Evolutionary conservation across 768 basidiomycete genomes (phyloP), one percentile per base, ranked within the genome.

Genomic region (Pleurotus platypus): DNA sequence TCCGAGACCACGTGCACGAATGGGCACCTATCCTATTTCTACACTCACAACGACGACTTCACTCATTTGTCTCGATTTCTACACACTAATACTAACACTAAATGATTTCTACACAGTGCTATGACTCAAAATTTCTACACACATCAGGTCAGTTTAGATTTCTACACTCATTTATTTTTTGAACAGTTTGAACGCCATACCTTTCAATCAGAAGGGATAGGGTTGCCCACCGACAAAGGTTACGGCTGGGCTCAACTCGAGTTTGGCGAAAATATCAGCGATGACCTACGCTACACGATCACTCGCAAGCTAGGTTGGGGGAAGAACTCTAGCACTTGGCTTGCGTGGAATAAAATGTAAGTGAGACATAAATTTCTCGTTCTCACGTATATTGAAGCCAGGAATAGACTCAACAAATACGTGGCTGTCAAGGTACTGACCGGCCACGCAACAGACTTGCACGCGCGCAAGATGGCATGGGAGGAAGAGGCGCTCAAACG

Each of bases 281-380:
- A 59, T 20, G 62, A 65, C 54, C 54, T 64, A 12, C 62, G 63
- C 15, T 74, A 66, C 58, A 61, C 46, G 12, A 55, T 70, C 51
- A 38, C 60, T 5, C 58, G 64, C 12, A 72, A 72, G 57, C 66
- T 73, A 6, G 70, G 69, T 13, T 72, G 67, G 67, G 71, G 71
- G n/a, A n/a, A n/a, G n/a, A n/a, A n/a, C n/a, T n/a, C n/a, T n/a
- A n/a, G n/a, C n/a, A n/a, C n/a, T n/a, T 73, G 70, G 69, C 60
- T 71, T 30, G 68, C 67, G n/a, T 60, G 50, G 22, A 30, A 30
- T 9, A 9, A 30, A 30, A 30, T 30, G 27, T 30, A 6, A 30
- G 27, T 9, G 7, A 30, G 27, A 8, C 9, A 30, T 30, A 30
- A 7, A 1, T 30, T 9, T 6, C 27, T 30, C 27, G 9, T 30